Evolutionary conservation across 1,284 basidiomycete species (phyloP).

Genomic region (Marasmius oreades): DNA sequence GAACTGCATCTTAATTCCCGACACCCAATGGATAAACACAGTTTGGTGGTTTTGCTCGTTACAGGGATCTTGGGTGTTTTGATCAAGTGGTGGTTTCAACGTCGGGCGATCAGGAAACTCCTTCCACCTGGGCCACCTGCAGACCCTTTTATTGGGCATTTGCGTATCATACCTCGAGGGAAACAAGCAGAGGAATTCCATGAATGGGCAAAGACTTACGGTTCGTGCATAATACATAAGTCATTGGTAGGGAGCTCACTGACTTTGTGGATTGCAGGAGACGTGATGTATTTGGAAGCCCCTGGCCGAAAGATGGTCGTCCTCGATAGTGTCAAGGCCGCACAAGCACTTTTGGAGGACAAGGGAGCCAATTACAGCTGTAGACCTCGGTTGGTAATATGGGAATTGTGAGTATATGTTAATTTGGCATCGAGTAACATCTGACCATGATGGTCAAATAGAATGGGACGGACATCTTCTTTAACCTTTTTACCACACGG

Average conservation of each 20-base stretch:
- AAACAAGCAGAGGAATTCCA: constrained; percentile 13
- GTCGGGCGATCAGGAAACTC: background rate
- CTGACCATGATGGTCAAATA: constrained; percentile 15
- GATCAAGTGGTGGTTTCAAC: background rate
- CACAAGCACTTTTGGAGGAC: constrained; percentile 15
- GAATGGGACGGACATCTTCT: constrained; percentile 15
- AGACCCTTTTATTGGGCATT: constrained; percentile 17
- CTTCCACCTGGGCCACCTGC: constrained; percentile 18
- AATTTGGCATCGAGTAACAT: background rate
- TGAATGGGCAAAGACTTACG: constrained; percentile 18
- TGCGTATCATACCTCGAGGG: constrained; percentile 11
- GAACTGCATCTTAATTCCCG: too few relatives aligned
- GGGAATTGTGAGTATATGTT: constrained; percentile 9
- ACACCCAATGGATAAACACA: too few relatives aligned
- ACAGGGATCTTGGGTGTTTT: background rate
- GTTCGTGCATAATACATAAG: constrained; percentile 3
- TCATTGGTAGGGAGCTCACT: background rate
- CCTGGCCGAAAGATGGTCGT: constrained; percentile 11
- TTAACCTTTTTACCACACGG: constrained; percentile 19
- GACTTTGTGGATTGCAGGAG: constrained; percentile 9
- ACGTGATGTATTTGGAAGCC: constrained; percentile 13
- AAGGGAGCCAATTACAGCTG: constrained; percentile 14
- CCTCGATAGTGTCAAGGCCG: constrained; percentile 11
- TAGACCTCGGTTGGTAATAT: constrained; percentile 11
- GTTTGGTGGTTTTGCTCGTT: background rate